A percentile compares a stretch with the other conserved stretches of the same genome.
Conservation (phyloP, 495 filamentous ascomycete genomes). For the Penicillium turbatum region DNA sequence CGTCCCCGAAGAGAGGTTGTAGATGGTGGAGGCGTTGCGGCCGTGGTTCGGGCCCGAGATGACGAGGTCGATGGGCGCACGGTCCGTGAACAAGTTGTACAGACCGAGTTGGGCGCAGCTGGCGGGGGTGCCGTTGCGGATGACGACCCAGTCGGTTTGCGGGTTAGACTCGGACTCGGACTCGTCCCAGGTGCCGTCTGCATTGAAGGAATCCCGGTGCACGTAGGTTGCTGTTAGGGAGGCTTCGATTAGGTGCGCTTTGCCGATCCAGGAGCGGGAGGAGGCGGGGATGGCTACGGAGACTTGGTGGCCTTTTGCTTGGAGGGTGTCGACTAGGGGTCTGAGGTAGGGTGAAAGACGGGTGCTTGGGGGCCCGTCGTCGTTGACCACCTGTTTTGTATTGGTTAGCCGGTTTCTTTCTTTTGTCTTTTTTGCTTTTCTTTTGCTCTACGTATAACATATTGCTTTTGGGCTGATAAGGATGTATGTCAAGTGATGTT, state of each 20-base stretch:
- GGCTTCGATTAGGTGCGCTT: constrained; percentile 89
- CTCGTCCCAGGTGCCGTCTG: constrained; percentile 48
- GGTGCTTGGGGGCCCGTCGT: constrained; percentile 87
- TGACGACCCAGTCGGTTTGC: constrained; percentile 69
- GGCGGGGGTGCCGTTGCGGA: constrained; percentile 78
- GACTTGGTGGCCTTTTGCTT: constrained; percentile 73
- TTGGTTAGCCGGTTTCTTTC: neutral
- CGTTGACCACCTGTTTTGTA: constrained; percentile 66
- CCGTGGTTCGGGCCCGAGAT: constrained; percentile 93
- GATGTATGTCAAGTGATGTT: neutral
- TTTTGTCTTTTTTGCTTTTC: constrained; percentile 2
- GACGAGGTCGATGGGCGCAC: constrained; percentile 75
- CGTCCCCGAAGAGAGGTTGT: constrained; percentile 82
- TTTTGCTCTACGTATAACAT: neutral
- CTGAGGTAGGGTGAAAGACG: constrained; percentile 88
- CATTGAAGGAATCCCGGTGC: constrained; percentile 54
- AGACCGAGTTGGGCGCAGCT: constrained; percentile 85
- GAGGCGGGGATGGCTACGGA: constrained; percentile 88
- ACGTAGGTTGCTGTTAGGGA: constrained; percentile 81
- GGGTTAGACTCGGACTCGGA: constrained; percentile 40
- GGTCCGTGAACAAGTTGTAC: constrained; percentile 77
- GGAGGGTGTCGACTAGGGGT: constrained; percentile 71
- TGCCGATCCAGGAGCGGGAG: constrained; percentile 96
- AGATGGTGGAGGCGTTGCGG: constrained; percentile 87
- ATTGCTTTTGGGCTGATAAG: neutral